Conservation (phyloP, 2,329 filamentous ascomycete species). For the Penicillium griseofulvum region DNA sequence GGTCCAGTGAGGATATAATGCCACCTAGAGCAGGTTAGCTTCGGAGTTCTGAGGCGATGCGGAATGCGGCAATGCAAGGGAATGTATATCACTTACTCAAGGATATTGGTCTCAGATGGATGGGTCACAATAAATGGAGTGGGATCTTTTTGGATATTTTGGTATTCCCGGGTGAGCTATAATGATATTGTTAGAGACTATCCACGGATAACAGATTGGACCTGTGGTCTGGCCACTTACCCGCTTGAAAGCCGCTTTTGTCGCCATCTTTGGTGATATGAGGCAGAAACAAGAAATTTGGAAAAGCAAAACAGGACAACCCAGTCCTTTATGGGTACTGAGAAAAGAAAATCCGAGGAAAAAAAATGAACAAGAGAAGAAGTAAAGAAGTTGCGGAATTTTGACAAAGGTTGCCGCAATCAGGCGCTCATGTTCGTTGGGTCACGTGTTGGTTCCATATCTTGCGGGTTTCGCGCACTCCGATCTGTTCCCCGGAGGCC, state of each 20-base stretch:
- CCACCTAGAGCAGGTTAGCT: slow-evolving; percentile 58
- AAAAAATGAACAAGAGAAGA: background rate
- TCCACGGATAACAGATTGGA: background rate
- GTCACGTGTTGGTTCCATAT: slow-evolving; percentile 19
- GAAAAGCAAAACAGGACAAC: background rate
- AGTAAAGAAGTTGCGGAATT: slow-evolving; percentile 1
- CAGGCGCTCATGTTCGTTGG: slow-evolving; percentile 15
- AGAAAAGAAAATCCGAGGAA: background rate
- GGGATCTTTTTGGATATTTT: slow-evolving; percentile 68
- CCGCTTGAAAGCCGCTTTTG: slow-evolving; percentile 69
- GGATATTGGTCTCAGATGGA: slow-evolving; percentile 84
- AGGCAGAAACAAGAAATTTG: background rate
- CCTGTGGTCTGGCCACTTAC: slow-evolving; percentile 44
- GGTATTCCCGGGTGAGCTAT: slow-evolving; percentile 63
- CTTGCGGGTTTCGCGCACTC: slow-evolving; percentile 16
- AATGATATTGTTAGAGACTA: slow-evolving; percentile 9
- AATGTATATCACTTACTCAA: slow-evolving; percentile 62
- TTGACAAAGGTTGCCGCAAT: slow-evolving; percentile 6
- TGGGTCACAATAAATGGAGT: slow-evolving; percentile 87
- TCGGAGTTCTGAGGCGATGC: background rate
- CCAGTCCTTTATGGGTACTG: background rate
- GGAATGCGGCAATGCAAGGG: background rate
- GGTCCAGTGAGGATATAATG: slow-evolving; percentile 95
- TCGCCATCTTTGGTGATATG: slow-evolving; percentile 57
- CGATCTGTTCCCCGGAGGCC: slow-evolving; percentile 16